Conservation (phyloP, 768 basidiomycete species). For the Crepidotus variabilis region DNA sequence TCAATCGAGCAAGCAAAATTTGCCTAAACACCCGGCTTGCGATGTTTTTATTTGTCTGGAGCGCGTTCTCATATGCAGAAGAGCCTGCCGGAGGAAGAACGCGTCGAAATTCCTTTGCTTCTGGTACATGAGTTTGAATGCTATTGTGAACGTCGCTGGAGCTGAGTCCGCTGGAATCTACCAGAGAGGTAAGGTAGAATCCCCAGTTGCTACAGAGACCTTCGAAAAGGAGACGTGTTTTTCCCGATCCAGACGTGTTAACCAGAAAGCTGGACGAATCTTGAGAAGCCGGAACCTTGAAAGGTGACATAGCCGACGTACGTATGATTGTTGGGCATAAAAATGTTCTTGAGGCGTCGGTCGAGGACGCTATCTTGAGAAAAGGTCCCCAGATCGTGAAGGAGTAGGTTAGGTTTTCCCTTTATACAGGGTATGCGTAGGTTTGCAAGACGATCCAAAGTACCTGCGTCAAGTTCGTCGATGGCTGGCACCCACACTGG, state of each 20-base stretch:
- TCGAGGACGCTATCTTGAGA: conserved; percentile 24
- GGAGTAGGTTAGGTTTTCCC: conserved; percentile 36
- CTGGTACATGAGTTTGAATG: conserved; percentile 33
- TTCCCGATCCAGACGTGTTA: conserved; percentile 46
- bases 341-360: conserved; percentile 34
- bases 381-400: conserved; percentile 40
- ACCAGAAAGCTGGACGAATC: conserved; percentile 33
- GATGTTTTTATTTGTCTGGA: conserved; percentile 33
- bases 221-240: conserved; percentile 40
- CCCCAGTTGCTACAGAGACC: conserved; percentile 44
- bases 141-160: conserved; percentile 40
- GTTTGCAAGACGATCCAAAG: conserved; percentile 22
- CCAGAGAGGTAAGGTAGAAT: conserved; percentile 42
- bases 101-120: conserved; percentile 26
- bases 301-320: conserved; percentile 18
- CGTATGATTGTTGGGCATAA: conserved; percentile 42
- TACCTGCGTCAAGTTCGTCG: conserved; percentile 16
- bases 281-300: not conserved
- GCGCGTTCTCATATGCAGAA: conserved; percentile 24
- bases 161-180: conserved; percentile 40
- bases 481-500: conserved; percentile 27
- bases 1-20: conserved; percentile 36
- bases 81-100: conserved; percentile 29
- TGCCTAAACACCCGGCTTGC: conserved; percentile 33
- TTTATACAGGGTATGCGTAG: conserved; percentile 32